Evolutionary conservation across 1,139 yeast species (phyloP), one percentile per base, ranked within the genome.

Genomic region (Blastobotrys ciferrii): DNA sequence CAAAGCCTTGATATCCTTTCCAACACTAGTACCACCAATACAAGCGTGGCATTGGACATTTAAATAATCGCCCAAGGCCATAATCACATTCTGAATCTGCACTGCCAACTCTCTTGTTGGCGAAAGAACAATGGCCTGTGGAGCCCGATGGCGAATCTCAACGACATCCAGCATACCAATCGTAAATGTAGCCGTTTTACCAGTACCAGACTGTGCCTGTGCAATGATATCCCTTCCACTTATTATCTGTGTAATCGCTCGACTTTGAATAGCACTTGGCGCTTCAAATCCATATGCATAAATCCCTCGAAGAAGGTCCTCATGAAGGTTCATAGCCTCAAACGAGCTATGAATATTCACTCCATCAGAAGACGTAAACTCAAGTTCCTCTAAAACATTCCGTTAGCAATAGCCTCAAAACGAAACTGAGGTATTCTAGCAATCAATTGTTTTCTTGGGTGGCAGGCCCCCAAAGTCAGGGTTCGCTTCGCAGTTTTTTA

Each of bases 161-260:
- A 89, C 84, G 80, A 89, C 87, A 80, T 91, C 96, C 72, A 92
- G 81, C 65, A 95, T 92, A 65, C 96, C 86, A 66, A 92, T 91
- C 71, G 98, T 85, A 83, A 92, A 92, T 61, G 98, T 92, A 68
- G 98, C 98, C 57, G 98, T 92, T 80, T 92, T 92, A 84, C 98
- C 98, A 60, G 98, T 92, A 84, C 98, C 98, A 49, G 98, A 91
- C 80, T 92, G 98, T 62, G 98, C 97, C 76, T 92, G 98, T 61
- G 98, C 98, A 67, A 92, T 82, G 52, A 91, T 96, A 73, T 92
- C 98, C 75, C 92, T 83, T 61, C 96, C 96, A 73, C 87, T 94
- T 68, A 92, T 84, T 72, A 92, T 89, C 70, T 96, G 98, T 69
- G 87, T 78, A 65, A 92, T 92, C 58, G 98, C 98, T 76, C 98